Evolutionary conservation across 108 stramenopile species (phyloP).

Genomic region (Pseudonitzschia pungens): DNA sequence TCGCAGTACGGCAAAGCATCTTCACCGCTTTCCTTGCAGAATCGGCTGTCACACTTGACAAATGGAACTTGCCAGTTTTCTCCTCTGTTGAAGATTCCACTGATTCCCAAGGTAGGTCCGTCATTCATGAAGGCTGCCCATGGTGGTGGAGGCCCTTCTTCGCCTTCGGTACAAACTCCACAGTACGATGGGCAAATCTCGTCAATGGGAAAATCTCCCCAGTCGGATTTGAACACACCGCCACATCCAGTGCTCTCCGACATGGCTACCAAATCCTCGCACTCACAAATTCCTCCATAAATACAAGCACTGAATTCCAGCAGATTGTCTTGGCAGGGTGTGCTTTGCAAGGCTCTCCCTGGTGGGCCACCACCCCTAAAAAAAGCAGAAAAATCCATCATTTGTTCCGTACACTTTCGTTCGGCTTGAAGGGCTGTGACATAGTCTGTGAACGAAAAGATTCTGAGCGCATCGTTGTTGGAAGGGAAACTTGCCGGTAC

Average conservation of each 20-base stretch:
- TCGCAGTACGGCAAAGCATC: constrained; percentile 66
- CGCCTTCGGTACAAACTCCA: constrained; percentile 6
- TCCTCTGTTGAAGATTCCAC: constrained; percentile 35
- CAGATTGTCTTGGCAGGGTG: constrained; percentile 1
- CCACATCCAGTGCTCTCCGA: constrained; percentile 30
- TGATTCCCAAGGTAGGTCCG: constrained; percentile 20
- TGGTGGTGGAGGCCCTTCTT: neutral
- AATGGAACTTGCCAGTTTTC: constrained; percentile 76
- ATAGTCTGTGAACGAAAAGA: constrained; percentile 67
- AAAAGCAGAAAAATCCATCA: neutral
- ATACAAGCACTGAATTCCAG: constrained; percentile 14
- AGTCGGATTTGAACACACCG: constrained; percentile 19
- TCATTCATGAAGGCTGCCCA: neutral
- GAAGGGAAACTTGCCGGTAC: constrained; percentile 53
- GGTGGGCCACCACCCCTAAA: neutral
- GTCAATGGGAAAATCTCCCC: constrained; percentile 16
- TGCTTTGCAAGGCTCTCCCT: neutral
- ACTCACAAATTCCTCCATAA: constrained; percentile 29
- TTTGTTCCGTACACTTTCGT: constrained; percentile 38
- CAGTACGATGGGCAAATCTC: constrained; percentile 9
- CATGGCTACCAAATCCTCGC: constrained; percentile 28
- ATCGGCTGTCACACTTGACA: constrained; percentile 66
- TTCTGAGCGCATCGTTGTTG: constrained; percentile 40
- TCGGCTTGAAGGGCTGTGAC: constrained; percentile 62
- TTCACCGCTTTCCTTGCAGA: constrained; percentile 55